phyloP scores from a whole-genome alignment of 176 grass and related monocot species.

The Carex cristatella region DNA sequence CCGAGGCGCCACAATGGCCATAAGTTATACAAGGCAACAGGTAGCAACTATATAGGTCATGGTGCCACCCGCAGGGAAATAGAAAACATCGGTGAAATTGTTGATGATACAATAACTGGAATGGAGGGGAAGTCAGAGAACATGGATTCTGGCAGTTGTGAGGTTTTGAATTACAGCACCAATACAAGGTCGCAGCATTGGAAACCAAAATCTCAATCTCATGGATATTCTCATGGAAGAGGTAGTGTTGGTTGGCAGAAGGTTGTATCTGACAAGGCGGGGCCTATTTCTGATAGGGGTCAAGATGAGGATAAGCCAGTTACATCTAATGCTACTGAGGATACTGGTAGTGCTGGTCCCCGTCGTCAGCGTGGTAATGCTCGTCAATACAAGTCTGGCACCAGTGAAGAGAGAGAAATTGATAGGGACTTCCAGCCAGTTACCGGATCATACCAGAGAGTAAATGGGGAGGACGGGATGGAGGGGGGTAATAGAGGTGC shows the following conservation, averaged over 20 bases:
- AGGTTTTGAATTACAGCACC: conserved; percentile 33
- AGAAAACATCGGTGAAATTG: conserved; percentile 27
- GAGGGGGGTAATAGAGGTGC: neutral
- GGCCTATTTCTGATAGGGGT: neutral
- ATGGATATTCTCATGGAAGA: conserved; percentile 32
- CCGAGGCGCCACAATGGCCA: conserved; percentile 41
- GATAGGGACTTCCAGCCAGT: neutral
- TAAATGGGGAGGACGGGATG: neutral
- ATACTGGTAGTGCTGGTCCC: neutral
- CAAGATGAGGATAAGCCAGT: conserved; percentile 24
- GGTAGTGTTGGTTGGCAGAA: conserved; percentile 38
- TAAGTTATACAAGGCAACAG: conserved; percentile 42
- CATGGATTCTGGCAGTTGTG: conserved; percentile 37
- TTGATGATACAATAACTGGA: neutral
- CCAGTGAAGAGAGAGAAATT: neutral
- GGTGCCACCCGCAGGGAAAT: conserved; percentile 30
- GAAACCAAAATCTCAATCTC: conserved; percentile 67
- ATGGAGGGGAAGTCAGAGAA: conserved; percentile 34
- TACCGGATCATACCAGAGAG: neutral
- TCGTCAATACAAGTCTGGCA: conserved; percentile 13
- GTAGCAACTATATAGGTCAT: conserved; percentile 28
- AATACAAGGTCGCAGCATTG: conserved; percentile 47
- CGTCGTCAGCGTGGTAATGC: conserved; percentile 7
- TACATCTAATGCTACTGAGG: neutral
- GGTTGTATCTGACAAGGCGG: neutral